Evolutionary conservation across 108 stramenopile genomes (phyloP).

Genomic region (Seminavis robusta): DNA sequence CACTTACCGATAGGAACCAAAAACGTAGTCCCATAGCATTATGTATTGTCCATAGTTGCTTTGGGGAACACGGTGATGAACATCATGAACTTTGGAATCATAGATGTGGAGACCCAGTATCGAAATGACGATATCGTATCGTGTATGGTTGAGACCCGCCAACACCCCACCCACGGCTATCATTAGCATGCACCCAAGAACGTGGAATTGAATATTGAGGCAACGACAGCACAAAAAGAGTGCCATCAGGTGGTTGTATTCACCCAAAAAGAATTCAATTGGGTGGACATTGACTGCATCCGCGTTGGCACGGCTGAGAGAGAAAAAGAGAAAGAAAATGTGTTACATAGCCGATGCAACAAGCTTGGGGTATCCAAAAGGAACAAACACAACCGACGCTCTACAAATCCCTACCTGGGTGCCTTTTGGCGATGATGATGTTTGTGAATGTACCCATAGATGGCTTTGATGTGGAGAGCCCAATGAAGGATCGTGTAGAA

Average conservation of each 20-base stretch:
- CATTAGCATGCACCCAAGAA: conserved; percentile 48
- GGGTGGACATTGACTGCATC: conserved; percentile 99
- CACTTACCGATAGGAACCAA: conserved; percentile 72
- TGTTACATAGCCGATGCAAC: too few species aligned
- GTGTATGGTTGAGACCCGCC: conserved; percentile 95
- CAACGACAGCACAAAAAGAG: conserved; percentile 53
- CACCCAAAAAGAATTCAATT: conserved; percentile 94
- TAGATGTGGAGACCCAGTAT: conserved; percentile 53
- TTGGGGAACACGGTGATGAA: conserved; percentile 95
- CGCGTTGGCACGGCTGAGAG: conserved; percentile 87
- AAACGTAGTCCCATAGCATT: conserved; percentile 92
- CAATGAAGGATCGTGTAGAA: conserved; percentile 94
- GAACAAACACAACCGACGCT: neutral
- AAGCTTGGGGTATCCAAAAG: too few species aligned
- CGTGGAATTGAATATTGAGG: conserved; percentile 60
- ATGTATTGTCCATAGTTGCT: conserved; percentile 97
- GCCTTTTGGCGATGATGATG: conserved; percentile 98
- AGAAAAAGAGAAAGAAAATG: too few species aligned
- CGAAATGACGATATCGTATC: conserved; percentile 68
- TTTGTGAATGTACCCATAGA: conserved; percentile 93
- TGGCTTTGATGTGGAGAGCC: conserved; percentile 79
- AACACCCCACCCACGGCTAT: conserved; percentile 81
- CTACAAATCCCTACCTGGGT: conserved; percentile 26
- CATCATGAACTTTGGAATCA: conserved; percentile 92
- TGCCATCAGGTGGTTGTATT: conserved; percentile 93